phyloP scores from a whole-genome alignment of 306 rosid species.

The Chamaecrista fasciculata region DNA sequence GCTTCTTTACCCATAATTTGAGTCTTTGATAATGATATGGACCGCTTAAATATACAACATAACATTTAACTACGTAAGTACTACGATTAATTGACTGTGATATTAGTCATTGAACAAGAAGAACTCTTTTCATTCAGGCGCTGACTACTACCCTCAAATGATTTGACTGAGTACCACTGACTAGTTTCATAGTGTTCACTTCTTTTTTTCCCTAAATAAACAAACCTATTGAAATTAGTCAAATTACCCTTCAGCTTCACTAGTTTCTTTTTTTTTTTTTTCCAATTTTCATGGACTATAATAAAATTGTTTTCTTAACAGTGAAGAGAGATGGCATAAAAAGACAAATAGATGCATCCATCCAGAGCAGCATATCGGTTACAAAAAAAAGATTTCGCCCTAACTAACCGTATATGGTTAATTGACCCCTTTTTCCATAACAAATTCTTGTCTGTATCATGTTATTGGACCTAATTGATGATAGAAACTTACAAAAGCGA shows the following conservation, averaged over 20 bases:
- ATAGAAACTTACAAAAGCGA: background rate
- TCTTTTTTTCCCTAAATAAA: background rate
- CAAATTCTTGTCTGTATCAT: background rate
- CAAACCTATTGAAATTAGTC: background rate
- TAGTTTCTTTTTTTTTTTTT: too few species aligned
- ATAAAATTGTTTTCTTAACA: too few species aligned
- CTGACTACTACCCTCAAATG: background rate
- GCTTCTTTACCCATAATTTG: background rate
- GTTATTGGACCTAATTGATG: background rate
- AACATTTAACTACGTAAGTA: background rate
- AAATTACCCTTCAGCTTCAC: background rate
- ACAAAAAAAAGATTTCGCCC: background rate
- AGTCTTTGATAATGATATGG: background rate
- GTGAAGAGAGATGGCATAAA: too few species aligned
- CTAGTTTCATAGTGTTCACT: background rate
- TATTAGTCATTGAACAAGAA: background rate
- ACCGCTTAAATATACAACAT: background rate
- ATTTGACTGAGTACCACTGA: background rate
- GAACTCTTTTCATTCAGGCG: background rate
- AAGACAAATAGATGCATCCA: background rate
- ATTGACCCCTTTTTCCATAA: background rate
- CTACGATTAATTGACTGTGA: background rate
- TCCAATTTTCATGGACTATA: too few species aligned
- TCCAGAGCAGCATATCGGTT: background rate
- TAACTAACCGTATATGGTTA: background rate